These are phyloP conservation scores for Arabidopsis suecica DNA, from an alignment of 345 rosid species.

Conservation along the genomic window DNA sequence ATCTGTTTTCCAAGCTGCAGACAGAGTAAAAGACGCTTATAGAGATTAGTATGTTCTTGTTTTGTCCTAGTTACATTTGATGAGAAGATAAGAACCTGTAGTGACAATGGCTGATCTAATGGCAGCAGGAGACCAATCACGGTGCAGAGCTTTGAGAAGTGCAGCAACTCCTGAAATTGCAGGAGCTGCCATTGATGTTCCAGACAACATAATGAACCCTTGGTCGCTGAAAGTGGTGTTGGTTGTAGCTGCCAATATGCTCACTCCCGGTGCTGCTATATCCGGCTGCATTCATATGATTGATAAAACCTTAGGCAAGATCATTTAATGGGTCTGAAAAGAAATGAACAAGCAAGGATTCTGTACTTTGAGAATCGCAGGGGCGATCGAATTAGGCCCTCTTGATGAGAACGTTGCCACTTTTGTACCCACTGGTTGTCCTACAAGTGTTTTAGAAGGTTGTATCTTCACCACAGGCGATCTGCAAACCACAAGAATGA, in stretches of 20 bases:
- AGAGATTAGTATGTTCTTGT: not conserved
- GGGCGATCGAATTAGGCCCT: constrained; percentile 22
- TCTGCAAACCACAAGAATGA: not conserved
- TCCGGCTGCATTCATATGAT: constrained; percentile 46
- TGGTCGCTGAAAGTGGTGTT: constrained; percentile 5
- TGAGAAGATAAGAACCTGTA: constrained; percentile 47
- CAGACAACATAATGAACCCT: constrained; percentile 27
- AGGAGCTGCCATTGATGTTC: constrained; percentile 35
- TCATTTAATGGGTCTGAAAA: not conserved
- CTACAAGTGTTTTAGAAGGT: constrained; percentile 26
- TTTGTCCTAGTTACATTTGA: not conserved
- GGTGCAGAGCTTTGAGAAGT: constrained; percentile 46
- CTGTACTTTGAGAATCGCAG: constrained; percentile 35
- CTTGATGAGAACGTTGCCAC: constrained; percentile 35
- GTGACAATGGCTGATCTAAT: constrained; percentile 56
- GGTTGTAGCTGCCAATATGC: constrained; percentile 47
- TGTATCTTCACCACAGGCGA: constrained; percentile 29
- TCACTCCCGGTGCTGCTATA: constrained; percentile 53
- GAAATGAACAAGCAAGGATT: not conserved
- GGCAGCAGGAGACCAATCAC: constrained; percentile 53
- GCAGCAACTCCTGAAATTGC: constrained; percentile 47
- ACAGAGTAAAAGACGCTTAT: not conserved
- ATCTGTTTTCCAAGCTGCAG: constrained; percentile 47
- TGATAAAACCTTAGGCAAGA: not conserved
- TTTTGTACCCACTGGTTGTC: constrained; percentile 39